Percentiles rank a stretch among this genome's conserved stretches.
phyloP scores from a whole-genome alignment of 306 rosid species.

The Coriaria nepalensis region DNA sequence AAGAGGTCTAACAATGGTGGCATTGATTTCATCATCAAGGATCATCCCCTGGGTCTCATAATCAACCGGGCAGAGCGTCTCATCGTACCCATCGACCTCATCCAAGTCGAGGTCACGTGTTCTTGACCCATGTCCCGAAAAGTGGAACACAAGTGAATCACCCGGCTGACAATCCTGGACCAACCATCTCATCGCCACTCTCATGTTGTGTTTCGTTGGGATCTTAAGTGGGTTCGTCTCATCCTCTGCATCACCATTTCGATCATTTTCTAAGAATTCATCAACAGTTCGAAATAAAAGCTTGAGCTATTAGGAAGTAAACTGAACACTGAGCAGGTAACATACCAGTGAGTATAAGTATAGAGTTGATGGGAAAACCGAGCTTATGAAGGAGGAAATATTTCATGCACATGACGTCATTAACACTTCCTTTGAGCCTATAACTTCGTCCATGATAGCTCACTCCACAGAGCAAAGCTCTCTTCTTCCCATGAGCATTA shows the following conservation, averaged over 20 bases:
- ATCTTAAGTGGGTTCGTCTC: constrained; percentile 22
- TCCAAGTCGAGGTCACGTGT: constrained; percentile 29
- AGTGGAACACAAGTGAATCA: constrained; percentile 41
- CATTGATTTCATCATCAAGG: constrained; percentile 41
- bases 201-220: constrained; percentile 30
- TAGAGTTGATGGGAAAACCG: constrained; percentile 28
- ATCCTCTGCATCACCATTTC: constrained; percentile 23
- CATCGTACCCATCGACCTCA: constrained; percentile 39
- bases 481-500: constrained; percentile 19
- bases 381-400: constrained; percentile 32
- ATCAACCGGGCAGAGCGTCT: constrained; percentile 33
- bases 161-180: constrained; percentile 35
- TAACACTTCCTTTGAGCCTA: constrained; percentile 34
- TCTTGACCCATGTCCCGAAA: constrained; percentile 42
- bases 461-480: constrained; percentile 40
- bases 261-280: too few species aligned
- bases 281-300: neutral
- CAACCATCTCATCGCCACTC: constrained; percentile 36
- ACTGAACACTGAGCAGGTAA: neutral
- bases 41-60: constrained; percentile 29
- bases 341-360: constrained; percentile 37
- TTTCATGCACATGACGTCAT: constrained; percentile 44
- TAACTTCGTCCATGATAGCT: constrained; percentile 22
- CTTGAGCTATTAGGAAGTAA: neutral
- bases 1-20: constrained; percentile 29